phyloP scores from a whole-genome alignment of 345 rosid genomes.

The Theobroma cacao region DNA sequence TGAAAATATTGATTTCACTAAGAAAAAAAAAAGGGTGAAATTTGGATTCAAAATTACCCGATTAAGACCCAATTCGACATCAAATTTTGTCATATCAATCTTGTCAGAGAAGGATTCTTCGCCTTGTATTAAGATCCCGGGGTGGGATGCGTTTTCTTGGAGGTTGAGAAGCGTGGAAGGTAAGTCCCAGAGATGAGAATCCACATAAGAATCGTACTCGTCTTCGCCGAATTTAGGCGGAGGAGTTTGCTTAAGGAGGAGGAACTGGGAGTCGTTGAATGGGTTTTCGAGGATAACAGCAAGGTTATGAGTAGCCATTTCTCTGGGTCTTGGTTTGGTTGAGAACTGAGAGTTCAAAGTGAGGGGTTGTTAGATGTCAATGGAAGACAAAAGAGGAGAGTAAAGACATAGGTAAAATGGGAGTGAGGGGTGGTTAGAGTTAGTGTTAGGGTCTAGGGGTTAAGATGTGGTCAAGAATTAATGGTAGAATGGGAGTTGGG shows the following conservation, averaged over 20 bases:
- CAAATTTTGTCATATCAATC: slow-evolving; percentile 38
- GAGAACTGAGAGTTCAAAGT: neutral
- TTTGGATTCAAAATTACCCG: slow-evolving; percentile 32
- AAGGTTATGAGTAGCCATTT: slow-evolving; percentile 49
- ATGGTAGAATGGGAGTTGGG: neutral
- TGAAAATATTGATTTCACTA: neutral
- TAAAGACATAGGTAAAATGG: too few relatives aligned
- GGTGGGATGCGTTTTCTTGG: slow-evolving; percentile 22
- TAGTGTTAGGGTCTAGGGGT: too few relatives aligned
- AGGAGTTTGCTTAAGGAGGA: slow-evolving; percentile 56
- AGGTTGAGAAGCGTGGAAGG: slow-evolving; percentile 47
- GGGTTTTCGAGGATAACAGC: slow-evolving; percentile 49
- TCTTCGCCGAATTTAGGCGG: slow-evolving; percentile 57
- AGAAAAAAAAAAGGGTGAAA: neutral
- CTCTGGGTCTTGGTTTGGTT: too few relatives aligned
- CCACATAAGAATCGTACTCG: slow-evolving; percentile 64
- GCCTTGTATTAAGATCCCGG: slow-evolving; percentile 22
- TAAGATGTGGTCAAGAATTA: neutral
- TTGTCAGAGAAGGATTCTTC: slow-evolving; percentile 33
- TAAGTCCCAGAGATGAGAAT: slow-evolving; percentile 86
- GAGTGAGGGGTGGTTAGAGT: too few relatives aligned
- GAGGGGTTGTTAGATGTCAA: neutral
- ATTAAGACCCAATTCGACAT: slow-evolving; percentile 39
- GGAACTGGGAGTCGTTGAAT: slow-evolving; percentile 35
- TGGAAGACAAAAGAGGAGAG: too few relatives aligned